Evolutionary conservation across 345 rosid genomes (phyloP).

Genomic region (Turritis glabra): DNA sequence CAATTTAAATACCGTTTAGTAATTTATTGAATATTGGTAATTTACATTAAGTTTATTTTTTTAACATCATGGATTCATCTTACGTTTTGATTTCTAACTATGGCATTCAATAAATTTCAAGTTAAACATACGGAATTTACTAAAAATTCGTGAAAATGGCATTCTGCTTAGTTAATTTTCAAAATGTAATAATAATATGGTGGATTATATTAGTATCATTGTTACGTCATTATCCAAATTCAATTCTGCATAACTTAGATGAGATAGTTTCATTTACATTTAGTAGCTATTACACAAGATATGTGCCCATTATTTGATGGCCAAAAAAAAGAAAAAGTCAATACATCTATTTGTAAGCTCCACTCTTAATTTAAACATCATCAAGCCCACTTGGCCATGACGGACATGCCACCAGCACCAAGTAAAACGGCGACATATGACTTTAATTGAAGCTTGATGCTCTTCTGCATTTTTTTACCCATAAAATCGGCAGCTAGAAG

Average conservation of each 20-base stretch:
- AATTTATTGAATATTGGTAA: not conserved
- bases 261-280: not conserved
- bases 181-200: not conserved
- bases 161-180: not conserved
- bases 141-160: too few relatives aligned
- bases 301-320: not conserved
- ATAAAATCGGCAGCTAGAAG: constrained; percentile 66
- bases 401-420: constrained; percentile 63
- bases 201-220: not conserved
- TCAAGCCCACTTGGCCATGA: constrained; percentile 65
- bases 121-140: not conserved
- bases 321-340: not conserved
- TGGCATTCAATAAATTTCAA: not conserved
- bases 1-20: not conserved
- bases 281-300: not conserved
- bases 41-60: not conserved
- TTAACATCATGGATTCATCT: not conserved
- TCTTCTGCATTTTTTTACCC: constrained; percentile 51
- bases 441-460: constrained; percentile 40
- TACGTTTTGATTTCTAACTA: not conserved
- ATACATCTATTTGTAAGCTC: not conserved
- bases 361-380: not conserved
- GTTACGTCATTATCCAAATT: not conserved
- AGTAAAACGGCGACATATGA: constrained; percentile 47
- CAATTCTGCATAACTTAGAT: not conserved